Evolutionary conservation across 208 protist genomes (phyloP), one percentile per base, ranked within the genome.

Genomic region (Trypanosomatidae sp.): DNA sequence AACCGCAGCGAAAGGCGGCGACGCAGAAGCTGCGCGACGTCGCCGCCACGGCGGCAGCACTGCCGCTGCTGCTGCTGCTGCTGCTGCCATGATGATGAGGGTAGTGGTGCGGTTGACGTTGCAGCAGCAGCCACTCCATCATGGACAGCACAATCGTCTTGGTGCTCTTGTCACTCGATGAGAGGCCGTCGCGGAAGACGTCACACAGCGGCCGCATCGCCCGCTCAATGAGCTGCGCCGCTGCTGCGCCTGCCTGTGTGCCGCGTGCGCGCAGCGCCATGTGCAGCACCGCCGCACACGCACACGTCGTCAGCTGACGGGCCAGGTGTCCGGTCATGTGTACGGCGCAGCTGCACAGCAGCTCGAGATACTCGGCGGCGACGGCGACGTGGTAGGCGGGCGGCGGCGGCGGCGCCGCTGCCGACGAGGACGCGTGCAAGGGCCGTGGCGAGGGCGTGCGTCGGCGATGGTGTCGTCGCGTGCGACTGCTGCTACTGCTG

Each of bases 61-160:
- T n/a, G n/a, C n/a, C n/a, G n/a, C n/a, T n/a, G n/a, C n/a, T n/a
- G n/a, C n/a, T n/a, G n/a, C n/a, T n/a, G n/a, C n/a, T n/a, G n/a
- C n/a, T n/a, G n/a, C n/a, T n/a, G n/a, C n/a, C n/a, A n/a, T n/a
- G n/a, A n/a, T n/a, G n/a, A n/a, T n/a, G n/a, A n/a, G n/a, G n/a
- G n/a, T n/a, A n/a, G n/a, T n/a, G n/a, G n/a, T n/a, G n/a, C n/a
- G n/a, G n/a, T n/a, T n/a, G n/a, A n/a, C n/a, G n/a, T 35, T 35
- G 30, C 11, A 15, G 11, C 16, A 88, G 55, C 33, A 92, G 58
- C 79, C 83, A 92, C 46, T 84, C 67, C 5, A 83, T 77, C 83
- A 92, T 92, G 22, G 71, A 82, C 25, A 92, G 59, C 26, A 68
- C 72, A 15, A 92, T 53, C 13, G 78, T 66, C 53, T 85, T 92